A percentile compares a stretch with the other conserved stretches of the same genome.
These are phyloP conservation scores for Cladosporium cucumerinum DNA, from an alignment of 2,329 filamentous ascomycete genomes.

Conservation along the genomic window DNA sequence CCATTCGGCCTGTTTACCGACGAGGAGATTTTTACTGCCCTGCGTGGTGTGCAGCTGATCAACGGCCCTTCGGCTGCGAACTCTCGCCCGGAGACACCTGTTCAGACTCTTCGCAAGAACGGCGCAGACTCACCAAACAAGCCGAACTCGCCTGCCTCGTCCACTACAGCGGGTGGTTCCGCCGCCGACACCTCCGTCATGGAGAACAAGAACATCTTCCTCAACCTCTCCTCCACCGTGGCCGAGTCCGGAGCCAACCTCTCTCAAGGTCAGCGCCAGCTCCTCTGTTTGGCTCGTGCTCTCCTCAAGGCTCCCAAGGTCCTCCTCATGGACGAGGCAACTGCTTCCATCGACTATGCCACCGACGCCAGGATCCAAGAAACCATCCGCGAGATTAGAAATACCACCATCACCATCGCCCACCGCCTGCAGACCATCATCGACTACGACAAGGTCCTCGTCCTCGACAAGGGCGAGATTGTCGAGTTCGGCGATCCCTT, in stretches of 20 bases:
- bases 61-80: constrained; percentile 48
- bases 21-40: constrained; percentile 80
- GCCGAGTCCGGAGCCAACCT: constrained; percentile 90
- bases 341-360: constrained; percentile 92
- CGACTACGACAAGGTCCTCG: constrained; percentile 95
- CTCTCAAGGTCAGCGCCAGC: constrained; percentile 92
- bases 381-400: constrained; percentile 85
- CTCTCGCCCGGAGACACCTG: constrained; percentile 34
- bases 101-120: constrained; percentile 21
- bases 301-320: constrained; percentile 89
- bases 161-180: constrained; percentile 31
- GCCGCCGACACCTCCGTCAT: constrained; percentile 40
- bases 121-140: constrained; percentile 26
- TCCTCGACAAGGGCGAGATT: constrained; percentile 83
- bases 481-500: constrained; percentile 90
- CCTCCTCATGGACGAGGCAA: constrained; percentile 98
- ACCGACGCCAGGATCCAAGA: constrained; percentile 96
- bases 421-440: constrained; percentile 95
- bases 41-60: constrained; percentile 86
- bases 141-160: constrained; percentile 25
- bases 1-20: constrained; percentile 87
- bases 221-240: constrained; percentile 77
- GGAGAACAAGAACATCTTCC: constrained; percentile 93
- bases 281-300: constrained; percentile 87
- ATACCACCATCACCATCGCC: constrained; percentile 94